Percentiles rank a stretch among this genome's conserved stretches.
Evolutionary conservation across 2,329 filamentous ascomycete species (phyloP).

Genomic region (Nemania bipapillata): DNA sequence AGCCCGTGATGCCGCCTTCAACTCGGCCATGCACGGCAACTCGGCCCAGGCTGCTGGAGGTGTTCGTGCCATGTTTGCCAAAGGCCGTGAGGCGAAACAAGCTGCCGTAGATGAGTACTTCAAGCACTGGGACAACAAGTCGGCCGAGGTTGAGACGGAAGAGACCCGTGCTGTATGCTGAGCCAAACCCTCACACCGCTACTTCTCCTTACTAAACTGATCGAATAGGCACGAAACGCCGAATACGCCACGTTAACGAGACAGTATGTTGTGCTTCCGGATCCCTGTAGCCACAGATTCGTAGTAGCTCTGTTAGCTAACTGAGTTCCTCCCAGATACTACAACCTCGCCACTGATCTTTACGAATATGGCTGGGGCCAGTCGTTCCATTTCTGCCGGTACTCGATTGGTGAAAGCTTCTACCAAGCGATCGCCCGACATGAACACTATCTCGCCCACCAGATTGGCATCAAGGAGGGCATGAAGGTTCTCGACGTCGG

Average conservation of each 20-base stretch:
- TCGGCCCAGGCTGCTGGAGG: constrained; percentile 77
- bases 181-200: constrained; percentile 2
- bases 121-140: constrained; percentile 94
- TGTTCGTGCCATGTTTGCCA: constrained; percentile 84
- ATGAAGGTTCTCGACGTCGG: constrained; percentile 96
- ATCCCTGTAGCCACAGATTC: neutral
- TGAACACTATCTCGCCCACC: constrained; percentile 95
- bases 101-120: constrained; percentile 91
- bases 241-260: constrained; percentile 94
- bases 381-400: constrained; percentile 98
- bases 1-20: constrained; percentile 87
- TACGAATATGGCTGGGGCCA: constrained; percentile 98
- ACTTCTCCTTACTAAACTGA: constrained; percentile 22
- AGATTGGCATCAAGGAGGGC: constrained; percentile 83
- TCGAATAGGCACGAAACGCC: constrained; percentile 75
- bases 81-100: constrained; percentile 79
- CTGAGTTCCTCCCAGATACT: constrained; percentile 72
- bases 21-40: constrained; percentile 82
- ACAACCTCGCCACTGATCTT: constrained; percentile 94
- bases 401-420: constrained; percentile 86
- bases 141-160: constrained; percentile 80
- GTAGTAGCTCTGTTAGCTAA: neutral
- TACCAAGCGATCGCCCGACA: constrained; percentile 92
- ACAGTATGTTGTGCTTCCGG: constrained; percentile 71
- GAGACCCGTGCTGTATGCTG: constrained; percentile 77